These are phyloP conservation scores for Onygena corvina DNA, from an alignment of 2,329 filamentous ascomycete species.

Conservation along the genomic window DNA sequence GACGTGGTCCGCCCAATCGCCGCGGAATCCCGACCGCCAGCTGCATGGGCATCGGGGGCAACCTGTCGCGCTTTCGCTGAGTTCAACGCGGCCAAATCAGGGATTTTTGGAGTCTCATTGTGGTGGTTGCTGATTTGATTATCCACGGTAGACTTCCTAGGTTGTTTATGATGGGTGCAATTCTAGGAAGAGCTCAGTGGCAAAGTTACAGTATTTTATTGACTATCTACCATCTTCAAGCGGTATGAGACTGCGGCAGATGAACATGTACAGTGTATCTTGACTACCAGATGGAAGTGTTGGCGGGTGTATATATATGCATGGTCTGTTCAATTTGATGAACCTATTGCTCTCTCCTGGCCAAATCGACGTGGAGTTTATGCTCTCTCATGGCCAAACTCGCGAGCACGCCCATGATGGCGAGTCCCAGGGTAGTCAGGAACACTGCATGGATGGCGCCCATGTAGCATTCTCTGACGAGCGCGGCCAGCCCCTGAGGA, in stretches of 20 bases:
- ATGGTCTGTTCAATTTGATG: neutral
- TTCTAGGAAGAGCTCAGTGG: no score
- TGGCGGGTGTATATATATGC: no score
- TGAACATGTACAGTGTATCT: no score
- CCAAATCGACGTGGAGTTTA: slow-evolving; percentile 59
- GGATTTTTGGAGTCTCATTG: no score
- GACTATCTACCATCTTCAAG: no score
- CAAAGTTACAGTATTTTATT: no score
- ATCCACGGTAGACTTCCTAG: no score
- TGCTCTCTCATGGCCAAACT: slow-evolving; percentile 66
- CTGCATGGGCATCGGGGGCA: neutral
- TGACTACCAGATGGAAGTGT: no score
- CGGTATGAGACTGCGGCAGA: no score
- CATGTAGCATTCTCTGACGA: slow-evolving; percentile 62
- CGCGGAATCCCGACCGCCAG: neutral
- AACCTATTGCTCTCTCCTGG: slow-evolving; percentile 29
- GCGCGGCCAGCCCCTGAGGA: slow-evolving; percentile 55
- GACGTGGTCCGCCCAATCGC: neutral
- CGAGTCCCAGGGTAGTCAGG: slow-evolving; percentile 54
- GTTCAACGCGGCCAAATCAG: neutral
- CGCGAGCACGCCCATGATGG: slow-evolving; percentile 47
- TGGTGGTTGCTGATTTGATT: no score
- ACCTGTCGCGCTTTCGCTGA: neutral
- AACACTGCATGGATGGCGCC: slow-evolving; percentile 66
- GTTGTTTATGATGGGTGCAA: no score